Conservation (phyloP, 176 grass and related monocot genomes). For the Elaeis guineensis region DNA sequence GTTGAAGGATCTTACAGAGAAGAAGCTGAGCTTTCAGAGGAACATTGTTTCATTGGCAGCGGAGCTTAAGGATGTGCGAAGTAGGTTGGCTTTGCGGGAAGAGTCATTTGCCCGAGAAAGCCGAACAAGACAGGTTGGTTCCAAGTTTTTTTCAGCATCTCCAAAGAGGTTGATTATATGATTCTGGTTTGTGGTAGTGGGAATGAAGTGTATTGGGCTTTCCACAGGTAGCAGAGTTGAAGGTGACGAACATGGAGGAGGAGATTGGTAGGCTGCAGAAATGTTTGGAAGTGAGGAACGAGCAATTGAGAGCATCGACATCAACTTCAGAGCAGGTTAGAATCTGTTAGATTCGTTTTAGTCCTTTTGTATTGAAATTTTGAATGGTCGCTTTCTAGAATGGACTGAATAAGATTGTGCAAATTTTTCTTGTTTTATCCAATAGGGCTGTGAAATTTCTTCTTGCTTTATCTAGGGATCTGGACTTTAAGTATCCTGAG, state of each 20-base stretch:
- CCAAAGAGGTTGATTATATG: no score
- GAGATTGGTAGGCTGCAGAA: constrained; percentile 61
- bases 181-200: not conserved
- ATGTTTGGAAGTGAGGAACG: constrained; percentile 54
- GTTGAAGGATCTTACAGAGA: constrained; percentile 80
- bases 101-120: constrained; percentile 49
- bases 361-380: not conserved
- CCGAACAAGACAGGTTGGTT: constrained; percentile 43
- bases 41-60: constrained; percentile 68
- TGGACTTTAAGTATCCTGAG: no score
- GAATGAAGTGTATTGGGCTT: not conserved
- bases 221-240: constrained; percentile 47
- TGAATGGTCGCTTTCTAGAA: not conserved
- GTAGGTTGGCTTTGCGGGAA: constrained; percentile 47
- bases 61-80: constrained; percentile 74
- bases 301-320: constrained; percentile 31
- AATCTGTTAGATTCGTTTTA: not conserved
- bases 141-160: not conserved
- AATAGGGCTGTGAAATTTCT: no score
- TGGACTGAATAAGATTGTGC: no score
- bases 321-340: constrained; percentile 45
- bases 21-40: constrained; percentile 75
- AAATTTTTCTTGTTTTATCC: no score
- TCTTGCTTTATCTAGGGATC: no score
- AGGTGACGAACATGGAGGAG: constrained; percentile 66